Evolutionary conservation across 139 green algal species (phyloP), one percentile per base, ranked within the genome.

Genomic region (Gonium pectorale): DNA sequence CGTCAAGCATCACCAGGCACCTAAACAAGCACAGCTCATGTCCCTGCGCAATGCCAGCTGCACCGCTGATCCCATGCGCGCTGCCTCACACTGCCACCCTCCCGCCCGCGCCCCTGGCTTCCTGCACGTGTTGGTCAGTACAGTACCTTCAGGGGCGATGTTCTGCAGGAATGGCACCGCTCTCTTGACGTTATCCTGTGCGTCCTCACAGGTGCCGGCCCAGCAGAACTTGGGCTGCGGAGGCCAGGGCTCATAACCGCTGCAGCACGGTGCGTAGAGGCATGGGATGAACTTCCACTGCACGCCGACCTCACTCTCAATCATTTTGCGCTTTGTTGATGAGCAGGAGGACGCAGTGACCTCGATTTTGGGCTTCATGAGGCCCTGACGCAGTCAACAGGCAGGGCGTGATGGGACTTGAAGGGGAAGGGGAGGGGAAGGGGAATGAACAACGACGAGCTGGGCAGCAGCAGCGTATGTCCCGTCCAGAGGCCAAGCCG

Each of bases 321-420:
- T 71, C 64, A 5, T n/a, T 27, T 68, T 21, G n/a, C 62, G 31
- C 31, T 3, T 4, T 1, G 31, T 24, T 43, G 62, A 68, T 26
- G n/a, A 27, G 62, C 62, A 68, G n/a, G 9, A 41, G 31, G 62
- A 68, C 31, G 62, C 3, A 43, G 62, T 24, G 62, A 68, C n/a
- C 62, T 68, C 62, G 31, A 68, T 68, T 21, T 7, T 68, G 9
- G 62, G n/a, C 56, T 13, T 17, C 56, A 66, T 66, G 56, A 29
- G 56, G 56, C n/a, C 56, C 56, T 66, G 56, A 13, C 56, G 56
- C 56, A 66, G 56, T 21, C 56, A 66, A 66, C 56, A n/a, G 56
- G 56, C 56, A n/a, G 56, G 56, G 56, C 56, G 56, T 66, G 56
- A 66, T 66, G 56, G 56, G 27, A 66, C 56, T 66, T 66, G 56